phyloP scores from a whole-genome alignment of 164 flowering plant species.

The Kingdonia uniflora region DNA sequence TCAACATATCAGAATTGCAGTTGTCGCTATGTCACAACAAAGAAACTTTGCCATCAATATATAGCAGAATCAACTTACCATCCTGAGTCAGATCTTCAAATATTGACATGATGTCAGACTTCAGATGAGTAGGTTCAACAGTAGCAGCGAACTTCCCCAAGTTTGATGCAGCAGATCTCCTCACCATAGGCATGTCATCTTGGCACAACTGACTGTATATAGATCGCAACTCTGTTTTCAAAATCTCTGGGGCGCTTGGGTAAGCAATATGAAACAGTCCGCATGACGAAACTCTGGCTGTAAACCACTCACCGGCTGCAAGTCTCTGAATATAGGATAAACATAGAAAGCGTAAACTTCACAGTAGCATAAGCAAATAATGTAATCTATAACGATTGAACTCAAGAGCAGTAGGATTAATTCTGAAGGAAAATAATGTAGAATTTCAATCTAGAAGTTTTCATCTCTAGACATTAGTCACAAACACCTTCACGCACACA shows the following conservation, averaged over 20 bases:
- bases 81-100: conserved; percentile 94
- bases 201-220: conserved; percentile 84
- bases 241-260: conserved; percentile 75
- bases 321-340: conserved; percentile 45
- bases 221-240: conserved; percentile 67
- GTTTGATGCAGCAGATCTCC: conserved; percentile 95
- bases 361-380: too few relatives aligned
- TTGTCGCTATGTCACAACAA: too few relatives aligned
- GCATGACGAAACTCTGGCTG: conserved; percentile 95
- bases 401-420: too few relatives aligned
- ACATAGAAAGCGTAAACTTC: too few relatives aligned
- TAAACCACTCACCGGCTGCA: conserved; percentile 98
- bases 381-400: too few relatives aligned
- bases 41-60: background rate
- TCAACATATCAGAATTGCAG: too few relatives aligned
- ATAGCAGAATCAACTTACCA: conserved; percentile 34
- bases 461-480: too few relatives aligned
- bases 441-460: background rate
- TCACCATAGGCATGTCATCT: conserved; percentile 99
- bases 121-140: conserved; percentile 72
- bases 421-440: too few relatives aligned
- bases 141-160: conserved; percentile 97
- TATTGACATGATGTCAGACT: conserved; percentile 77
- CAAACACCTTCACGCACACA: too few relatives aligned
- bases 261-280: conserved; percentile 95